These are phyloP conservation scores for Pneumocystis wakefieldiae DNA, from an alignment of 1,139 yeast genomes.

Conservation along the genomic window DNA sequence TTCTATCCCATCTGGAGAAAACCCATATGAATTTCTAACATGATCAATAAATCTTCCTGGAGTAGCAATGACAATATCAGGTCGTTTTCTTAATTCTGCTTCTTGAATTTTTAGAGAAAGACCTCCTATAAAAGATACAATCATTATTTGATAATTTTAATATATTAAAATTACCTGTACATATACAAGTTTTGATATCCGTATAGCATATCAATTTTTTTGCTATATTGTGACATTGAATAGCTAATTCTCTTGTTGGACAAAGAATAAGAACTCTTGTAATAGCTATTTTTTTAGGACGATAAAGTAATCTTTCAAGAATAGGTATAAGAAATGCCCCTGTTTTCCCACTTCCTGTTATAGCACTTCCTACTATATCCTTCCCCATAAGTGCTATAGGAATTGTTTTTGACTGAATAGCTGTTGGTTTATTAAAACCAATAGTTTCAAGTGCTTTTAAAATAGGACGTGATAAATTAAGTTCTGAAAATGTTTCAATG, in stretches of 20 bases:
- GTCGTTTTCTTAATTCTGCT: conserved; percentile 77
- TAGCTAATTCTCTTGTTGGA: conserved; percentile 96
- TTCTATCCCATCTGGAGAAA: conserved; percentile 79
- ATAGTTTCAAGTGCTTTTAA: conserved; percentile 65
- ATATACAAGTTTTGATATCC: conserved; percentile 71
- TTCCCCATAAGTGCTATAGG: conserved; percentile 88
- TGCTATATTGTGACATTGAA: conserved; percentile 91
- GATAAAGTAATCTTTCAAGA: conserved; percentile 75
- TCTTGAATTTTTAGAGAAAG: conserved; percentile 87
- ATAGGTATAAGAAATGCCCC: conserved; percentile 96
- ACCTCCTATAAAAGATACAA: conserved; percentile 31
- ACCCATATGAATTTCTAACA: conserved; percentile 84
- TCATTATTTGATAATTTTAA: neutral
- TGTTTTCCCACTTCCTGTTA: conserved; percentile 97
- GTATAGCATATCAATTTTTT: conserved; percentile 64
- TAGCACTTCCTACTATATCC: conserved; percentile 98
- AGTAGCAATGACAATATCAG: conserved; percentile 92
- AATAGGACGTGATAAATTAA: conserved; percentile 79
- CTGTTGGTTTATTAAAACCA: conserved; percentile 77
- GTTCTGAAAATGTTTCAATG: conserved; percentile 49
- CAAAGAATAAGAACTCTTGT: conserved; percentile 81
- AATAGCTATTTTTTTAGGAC: conserved; percentile 71
- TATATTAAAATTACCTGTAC: conserved; percentile 47
- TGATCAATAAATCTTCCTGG: conserved; percentile 96
- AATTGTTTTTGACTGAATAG: conserved; percentile 83